Evolutionary conservation across 495 filamentous ascomycete genomes (phyloP).

Genomic region (Pseudoneurospora amorphoporcata): DNA sequence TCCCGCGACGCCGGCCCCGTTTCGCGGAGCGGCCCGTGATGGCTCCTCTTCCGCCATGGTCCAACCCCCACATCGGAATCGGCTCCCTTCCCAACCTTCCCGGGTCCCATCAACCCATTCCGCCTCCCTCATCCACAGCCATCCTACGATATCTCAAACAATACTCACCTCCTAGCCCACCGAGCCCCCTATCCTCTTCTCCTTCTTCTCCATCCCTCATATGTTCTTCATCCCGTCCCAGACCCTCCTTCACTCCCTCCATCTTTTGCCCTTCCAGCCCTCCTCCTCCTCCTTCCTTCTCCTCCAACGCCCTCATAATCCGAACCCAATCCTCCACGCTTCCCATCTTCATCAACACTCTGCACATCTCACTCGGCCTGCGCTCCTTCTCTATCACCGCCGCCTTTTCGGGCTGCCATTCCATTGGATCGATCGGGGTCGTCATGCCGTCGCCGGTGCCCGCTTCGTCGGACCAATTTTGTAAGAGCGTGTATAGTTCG

Average conservation of each 20-base stretch:
- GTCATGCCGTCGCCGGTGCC: background rate
- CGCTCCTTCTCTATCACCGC: background rate
- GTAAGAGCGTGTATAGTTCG: background rate
- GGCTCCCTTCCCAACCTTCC: background rate
- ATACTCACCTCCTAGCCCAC: background rate
- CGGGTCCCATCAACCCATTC: background rate
- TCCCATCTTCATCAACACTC: background rate
- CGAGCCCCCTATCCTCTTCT: background rate
- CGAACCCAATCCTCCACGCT: background rate
- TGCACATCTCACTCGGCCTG: background rate
- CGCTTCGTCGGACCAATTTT: background rate
- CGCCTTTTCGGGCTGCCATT: background rate
- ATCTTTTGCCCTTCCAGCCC: background rate
- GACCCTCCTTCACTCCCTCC: background rate
- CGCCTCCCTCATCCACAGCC: background rate
- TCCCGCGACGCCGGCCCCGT: background rate
- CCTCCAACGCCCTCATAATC: background rate
- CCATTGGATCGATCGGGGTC: background rate
- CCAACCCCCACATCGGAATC: background rate
- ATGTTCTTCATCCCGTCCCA: background rate
- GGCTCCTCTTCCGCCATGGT: background rate
- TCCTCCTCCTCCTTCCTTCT: background rate
- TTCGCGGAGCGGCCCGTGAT: background rate
- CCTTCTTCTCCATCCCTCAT: background rate
- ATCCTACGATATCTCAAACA: background rate